Evolutionary conservation across 192 early-diverging fungal genomes (phyloP).

Genomic region (Allomyces macrogynus): DNA sequence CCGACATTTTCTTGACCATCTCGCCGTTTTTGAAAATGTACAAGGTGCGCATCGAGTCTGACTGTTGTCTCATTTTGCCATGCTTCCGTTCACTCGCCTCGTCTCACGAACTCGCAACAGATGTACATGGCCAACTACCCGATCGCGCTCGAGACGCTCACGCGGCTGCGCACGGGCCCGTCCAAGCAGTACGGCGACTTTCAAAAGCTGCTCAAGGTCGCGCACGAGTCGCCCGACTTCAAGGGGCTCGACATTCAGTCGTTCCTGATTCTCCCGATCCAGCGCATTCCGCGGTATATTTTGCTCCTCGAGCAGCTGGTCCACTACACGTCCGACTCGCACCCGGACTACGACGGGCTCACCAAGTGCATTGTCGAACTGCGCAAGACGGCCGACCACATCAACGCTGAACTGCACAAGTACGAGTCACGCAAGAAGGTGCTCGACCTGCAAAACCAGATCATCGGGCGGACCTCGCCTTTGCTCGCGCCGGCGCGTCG

Average conservation of each 20-base stretch:
- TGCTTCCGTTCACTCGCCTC: too few species aligned
- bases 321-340: slow-evolving; percentile 21
- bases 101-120: too few species aligned
- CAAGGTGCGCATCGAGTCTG: slow-evolving; percentile 4
- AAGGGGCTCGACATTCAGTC: slow-evolving; percentile 25
- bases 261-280: slow-evolving; percentile 27
- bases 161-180: slow-evolving; percentile 14
- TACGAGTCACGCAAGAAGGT: not conserved
- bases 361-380: not conserved
- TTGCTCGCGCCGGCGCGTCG: not conserved
- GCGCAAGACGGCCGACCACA: not conserved
- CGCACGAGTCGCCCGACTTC: slow-evolving; percentile 17
- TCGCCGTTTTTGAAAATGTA: slow-evolving; percentile 30
- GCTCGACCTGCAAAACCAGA: not conserved
- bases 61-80: too few species aligned
- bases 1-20: slow-evolving; percentile 17
- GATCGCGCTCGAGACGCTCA: slow-evolving; percentile 13
- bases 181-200: slow-evolving; percentile 14
- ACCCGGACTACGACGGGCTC: slow-evolving; percentile 15
- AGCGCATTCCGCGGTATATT: slow-evolving; percentile 23
- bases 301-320: slow-evolving; percentile 29
- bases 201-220: slow-evolving; percentile 16
- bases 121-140: slow-evolving; percentile 30
- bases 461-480: not conserved
- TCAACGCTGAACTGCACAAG: not conserved